Percentiles rank a stretch among this genome's conserved stretches.
These are phyloP conservation scores for Phoma sp. DNA, from an alignment of 2,329 filamentous ascomycete species.

Conservation along the genomic window DNA sequence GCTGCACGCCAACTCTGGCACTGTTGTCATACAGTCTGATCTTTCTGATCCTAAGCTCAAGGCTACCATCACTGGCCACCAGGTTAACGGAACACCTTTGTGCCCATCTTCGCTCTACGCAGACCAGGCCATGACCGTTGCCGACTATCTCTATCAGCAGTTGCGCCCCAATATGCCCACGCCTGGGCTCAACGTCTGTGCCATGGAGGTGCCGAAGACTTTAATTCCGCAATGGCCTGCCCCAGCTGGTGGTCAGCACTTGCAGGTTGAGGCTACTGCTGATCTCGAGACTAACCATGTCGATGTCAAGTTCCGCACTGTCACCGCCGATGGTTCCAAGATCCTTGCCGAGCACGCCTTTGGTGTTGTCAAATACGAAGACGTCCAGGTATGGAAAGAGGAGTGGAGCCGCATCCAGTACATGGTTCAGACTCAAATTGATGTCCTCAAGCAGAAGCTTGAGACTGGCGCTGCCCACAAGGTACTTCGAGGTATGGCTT, in stretches of 20 bases:
- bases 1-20: slow-evolving; percentile 65
- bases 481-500: slow-evolving; percentile 76
- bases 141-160: slow-evolving; percentile 72
- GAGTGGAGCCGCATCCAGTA: slow-evolving; percentile 73
- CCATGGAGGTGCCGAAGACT: slow-evolving; percentile 74
- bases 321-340: slow-evolving; percentile 64
- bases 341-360: slow-evolving; percentile 67
- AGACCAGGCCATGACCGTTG: slow-evolving; percentile 70
- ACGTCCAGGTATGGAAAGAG: slow-evolving; percentile 65
- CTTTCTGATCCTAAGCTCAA: slow-evolving; percentile 69
- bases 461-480: slow-evolving; percentile 72
- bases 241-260: slow-evolving; percentile 62
- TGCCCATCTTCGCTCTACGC: slow-evolving; percentile 71
- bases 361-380: slow-evolving; percentile 68
- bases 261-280: slow-evolving; percentile 67
- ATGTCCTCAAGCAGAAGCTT: slow-evolving; percentile 73
- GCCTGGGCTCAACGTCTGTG: slow-evolving; percentile 68
- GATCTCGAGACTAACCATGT: slow-evolving; percentile 64
- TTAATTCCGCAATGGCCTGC: slow-evolving; percentile 65
- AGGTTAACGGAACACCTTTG: slow-evolving; percentile 71
- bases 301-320: slow-evolving; percentile 63
- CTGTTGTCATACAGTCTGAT: slow-evolving; percentile 71
- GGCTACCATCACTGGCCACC: slow-evolving; percentile 68
- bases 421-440: slow-evolving; percentile 62
- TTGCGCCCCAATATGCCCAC: slow-evolving; percentile 63